These are phyloP conservation scores for Endocarpon pusillum DNA, from an alignment of 495 filamentous ascomycete species.

Conservation along the genomic window DNA sequence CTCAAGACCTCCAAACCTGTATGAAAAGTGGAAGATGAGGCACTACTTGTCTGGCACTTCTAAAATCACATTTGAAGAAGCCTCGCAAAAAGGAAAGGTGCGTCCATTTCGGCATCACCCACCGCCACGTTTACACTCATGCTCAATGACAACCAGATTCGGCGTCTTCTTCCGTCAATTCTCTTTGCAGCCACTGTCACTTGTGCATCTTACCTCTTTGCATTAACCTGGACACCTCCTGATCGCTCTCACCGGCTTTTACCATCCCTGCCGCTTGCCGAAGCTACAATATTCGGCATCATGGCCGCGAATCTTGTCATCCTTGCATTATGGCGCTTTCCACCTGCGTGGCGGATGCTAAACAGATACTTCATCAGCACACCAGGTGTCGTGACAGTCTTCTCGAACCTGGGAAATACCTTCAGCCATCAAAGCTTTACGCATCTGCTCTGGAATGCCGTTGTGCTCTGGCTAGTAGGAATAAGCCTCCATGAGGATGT, in stretches of 20 bases:
- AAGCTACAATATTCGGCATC: slow-evolving; percentile 55
- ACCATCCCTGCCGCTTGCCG: slow-evolving; percentile 59
- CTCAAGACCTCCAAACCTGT: too few species aligned
- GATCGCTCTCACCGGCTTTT: slow-evolving; percentile 39
- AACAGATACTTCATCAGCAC: slow-evolving; percentile 65
- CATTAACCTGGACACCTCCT: slow-evolving; percentile 46
- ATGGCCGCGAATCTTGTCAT: slow-evolving; percentile 51
- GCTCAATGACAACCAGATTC: slow-evolving; percentile 2
- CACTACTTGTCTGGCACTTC: too few species aligned
- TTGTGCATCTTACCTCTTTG: slow-evolving; percentile 28
- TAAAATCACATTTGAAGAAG: neutral
- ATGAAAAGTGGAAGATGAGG: too few species aligned
- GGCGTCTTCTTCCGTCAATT: slow-evolving; percentile 49
- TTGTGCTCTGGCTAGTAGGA: slow-evolving; percentile 40
- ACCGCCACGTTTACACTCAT: too few species aligned
- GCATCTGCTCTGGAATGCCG: slow-evolving; percentile 62
- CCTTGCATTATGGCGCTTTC: slow-evolving; percentile 43
- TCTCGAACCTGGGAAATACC: slow-evolving; percentile 47
- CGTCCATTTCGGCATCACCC: too few species aligned
- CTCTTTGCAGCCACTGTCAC: slow-evolving; percentile 27
- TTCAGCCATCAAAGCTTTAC: slow-evolving; percentile 60
- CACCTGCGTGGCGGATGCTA: slow-evolving; percentile 51
- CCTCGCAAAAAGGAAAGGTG: too few species aligned
- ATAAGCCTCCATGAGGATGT: slow-evolving; percentile 66
- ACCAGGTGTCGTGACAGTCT: slow-evolving; percentile 46